phyloP scores from a whole-genome alignment of 2,329 filamentous ascomycete species.

The Diaporthe caulivora region DNA sequence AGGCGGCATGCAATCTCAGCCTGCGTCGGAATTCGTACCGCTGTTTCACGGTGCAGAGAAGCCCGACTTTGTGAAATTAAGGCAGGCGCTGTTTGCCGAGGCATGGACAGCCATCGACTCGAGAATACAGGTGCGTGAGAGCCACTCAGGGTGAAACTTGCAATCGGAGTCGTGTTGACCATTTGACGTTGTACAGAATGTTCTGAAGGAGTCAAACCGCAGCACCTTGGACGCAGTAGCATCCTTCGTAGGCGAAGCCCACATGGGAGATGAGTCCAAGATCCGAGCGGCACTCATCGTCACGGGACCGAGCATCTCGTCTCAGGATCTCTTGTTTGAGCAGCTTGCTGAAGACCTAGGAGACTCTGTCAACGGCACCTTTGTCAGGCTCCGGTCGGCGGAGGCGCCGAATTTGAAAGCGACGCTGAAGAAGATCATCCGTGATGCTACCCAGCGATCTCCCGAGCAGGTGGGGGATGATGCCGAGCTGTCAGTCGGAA shows the following conservation, averaged over 20 bases:
- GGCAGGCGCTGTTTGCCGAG: conserved; percentile 71
- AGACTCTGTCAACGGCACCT: conserved; percentile 61
- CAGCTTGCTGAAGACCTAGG: conserved; percentile 73
- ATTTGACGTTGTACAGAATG: conserved; percentile 54
- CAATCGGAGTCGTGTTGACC: background rate
- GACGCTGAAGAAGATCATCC: conserved; percentile 79
- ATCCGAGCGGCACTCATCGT: conserved; percentile 80
- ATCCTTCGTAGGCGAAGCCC: conserved; percentile 62
- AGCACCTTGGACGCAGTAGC: conserved; percentile 71
- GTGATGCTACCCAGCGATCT: conserved; percentile 66
- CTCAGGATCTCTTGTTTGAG: conserved; percentile 79
- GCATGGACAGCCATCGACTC: conserved; percentile 75
- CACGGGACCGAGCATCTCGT: conserved; percentile 83
- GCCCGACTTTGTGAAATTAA: conserved; percentile 60
- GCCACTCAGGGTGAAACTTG: background rate
- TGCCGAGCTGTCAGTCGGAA: conserved; percentile 56
- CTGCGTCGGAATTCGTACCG: conserved; percentile 56
- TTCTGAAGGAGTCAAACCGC: conserved; percentile 71
- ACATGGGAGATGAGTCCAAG: conserved; percentile 53
- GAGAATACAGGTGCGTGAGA: conserved; percentile 67
- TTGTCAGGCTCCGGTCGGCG: conserved; percentile 76
- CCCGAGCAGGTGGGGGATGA: conserved; percentile 68
- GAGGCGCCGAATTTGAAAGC: conserved; percentile 82
- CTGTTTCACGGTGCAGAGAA: conserved; percentile 69
- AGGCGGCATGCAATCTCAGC: conserved; percentile 40